These are phyloP conservation scores for Phylloporus arenicola DNA, from an alignment of 768 basidiomycete species.

Conservation along the genomic window DNA sequence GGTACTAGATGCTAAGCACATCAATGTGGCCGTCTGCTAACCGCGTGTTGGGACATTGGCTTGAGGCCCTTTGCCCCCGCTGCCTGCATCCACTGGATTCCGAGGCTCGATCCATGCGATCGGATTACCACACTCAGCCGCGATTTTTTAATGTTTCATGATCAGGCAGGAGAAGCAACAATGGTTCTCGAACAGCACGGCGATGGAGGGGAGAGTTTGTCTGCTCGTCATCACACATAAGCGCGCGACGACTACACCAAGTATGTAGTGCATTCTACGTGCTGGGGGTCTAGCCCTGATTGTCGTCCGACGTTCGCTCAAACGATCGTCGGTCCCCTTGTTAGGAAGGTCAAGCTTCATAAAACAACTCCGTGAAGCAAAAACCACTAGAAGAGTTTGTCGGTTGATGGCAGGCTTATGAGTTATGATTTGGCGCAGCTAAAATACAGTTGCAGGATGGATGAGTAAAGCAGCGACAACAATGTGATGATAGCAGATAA, in stretches of 20 bases:
- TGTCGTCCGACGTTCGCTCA: background rate
- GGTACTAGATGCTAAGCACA: conserved; percentile 3
- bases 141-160: conserved; percentile 19
- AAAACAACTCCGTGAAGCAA: conserved; percentile 21
- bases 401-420: conserved; percentile 12
- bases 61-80: conserved; percentile 1
- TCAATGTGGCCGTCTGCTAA: conserved; percentile 3
- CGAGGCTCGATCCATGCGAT: conserved; percentile 6
- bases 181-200: conserved; percentile 11
- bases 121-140: conserved; percentile 7
- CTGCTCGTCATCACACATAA: conserved; percentile 1
- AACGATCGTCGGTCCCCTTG: conserved; percentile 14
- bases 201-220: conserved; percentile 4
- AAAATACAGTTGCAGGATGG: conserved; percentile 17
- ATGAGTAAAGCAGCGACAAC: conserved; percentile 5
- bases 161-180: conserved; percentile 4
- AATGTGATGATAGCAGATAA: conserved; percentile 8
- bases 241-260: background rate
- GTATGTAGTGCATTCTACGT: background rate
- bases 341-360: conserved; percentile 12
- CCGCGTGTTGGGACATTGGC: conserved; percentile 14
- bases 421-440: conserved; percentile 4
- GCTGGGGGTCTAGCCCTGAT: conserved; percentile 13
- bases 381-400: background rate
- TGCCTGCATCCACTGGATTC: conserved; percentile 10